These are phyloP conservation scores for Roridomyces roridus DNA, from an alignment of 768 basidiomycete genomes.

Conservation along the genomic window DNA sequence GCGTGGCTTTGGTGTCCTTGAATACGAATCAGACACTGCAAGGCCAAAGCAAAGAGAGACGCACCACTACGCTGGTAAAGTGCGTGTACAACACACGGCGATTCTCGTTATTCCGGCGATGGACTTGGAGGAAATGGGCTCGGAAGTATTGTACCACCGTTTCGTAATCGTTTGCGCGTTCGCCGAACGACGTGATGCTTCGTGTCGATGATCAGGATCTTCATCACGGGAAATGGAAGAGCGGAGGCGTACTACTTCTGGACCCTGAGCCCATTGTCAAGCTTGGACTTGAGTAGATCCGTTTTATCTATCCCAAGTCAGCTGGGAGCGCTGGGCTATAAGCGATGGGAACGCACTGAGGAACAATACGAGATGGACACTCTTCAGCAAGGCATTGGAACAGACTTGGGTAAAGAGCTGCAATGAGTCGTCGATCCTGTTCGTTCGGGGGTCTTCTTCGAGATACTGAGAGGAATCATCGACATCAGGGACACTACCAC, in stretches of 20 bases:
- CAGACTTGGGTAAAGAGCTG: slow-evolving; percentile 88
- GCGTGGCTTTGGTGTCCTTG: slow-evolving; percentile 84
- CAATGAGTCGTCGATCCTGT: slow-evolving; percentile 88
- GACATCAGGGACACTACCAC: slow-evolving; percentile 6
- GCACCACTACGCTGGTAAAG: slow-evolving; percentile 80
- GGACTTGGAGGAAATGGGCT: slow-evolving; percentile 85
- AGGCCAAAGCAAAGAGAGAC: slow-evolving; percentile 29
- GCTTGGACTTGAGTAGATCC: slow-evolving; percentile 75
- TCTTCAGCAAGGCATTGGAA: slow-evolving; percentile 79
- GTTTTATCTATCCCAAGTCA: slow-evolving; percentile 64
- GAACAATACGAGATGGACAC: slow-evolving; percentile 65
- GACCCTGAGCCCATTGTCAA: slow-evolving; percentile 72
- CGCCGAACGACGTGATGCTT: slow-evolving; percentile 83
- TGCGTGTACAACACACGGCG: slow-evolving; percentile 83
- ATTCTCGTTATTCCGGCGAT: slow-evolving; percentile 79
- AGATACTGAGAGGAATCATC: slow-evolving; percentile 62
- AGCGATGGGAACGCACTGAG: slow-evolving; percentile 49
- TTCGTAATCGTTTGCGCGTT: slow-evolving; percentile 82
- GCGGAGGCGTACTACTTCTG: slow-evolving; percentile 72
- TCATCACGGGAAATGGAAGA: not conserved
- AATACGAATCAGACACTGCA: slow-evolving; percentile 5
- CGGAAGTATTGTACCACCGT: slow-evolving; percentile 87
- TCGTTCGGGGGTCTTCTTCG: slow-evolving; percentile 85
- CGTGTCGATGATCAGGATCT: slow-evolving; percentile 2
- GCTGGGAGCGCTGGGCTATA: not conserved